Conservation (phyloP, 352 stramenopile species). For the Hyaloperonospora arabidopsidis region DNA sequence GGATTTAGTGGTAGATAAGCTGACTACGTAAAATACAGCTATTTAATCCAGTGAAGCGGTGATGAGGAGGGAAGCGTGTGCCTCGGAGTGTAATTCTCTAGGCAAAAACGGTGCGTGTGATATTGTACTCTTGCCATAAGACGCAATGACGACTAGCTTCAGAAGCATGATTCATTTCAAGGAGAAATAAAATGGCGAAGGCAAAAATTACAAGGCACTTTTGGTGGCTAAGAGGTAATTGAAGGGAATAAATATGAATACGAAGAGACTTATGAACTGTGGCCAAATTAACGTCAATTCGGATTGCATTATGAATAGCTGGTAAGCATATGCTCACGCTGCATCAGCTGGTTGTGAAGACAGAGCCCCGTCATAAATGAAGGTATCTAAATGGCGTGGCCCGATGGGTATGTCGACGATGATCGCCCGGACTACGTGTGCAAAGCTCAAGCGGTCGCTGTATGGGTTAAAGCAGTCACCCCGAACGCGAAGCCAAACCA, state of each 20-base stretch:
- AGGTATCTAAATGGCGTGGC: background rate
- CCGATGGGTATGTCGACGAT: background rate
- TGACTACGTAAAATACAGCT: slow-evolving; percentile 1
- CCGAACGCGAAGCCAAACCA: background rate
- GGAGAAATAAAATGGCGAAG: background rate
- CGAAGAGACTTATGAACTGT: background rate
- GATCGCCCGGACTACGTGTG: background rate
- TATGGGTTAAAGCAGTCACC: background rate
- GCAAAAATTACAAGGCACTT: background rate
- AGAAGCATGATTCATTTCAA: slow-evolving; percentile 1
- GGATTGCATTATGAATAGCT: slow-evolving; percentile 1
- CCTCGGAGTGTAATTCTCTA: background rate
- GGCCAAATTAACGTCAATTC: slow-evolving; percentile 1
- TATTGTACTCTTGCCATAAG: background rate
- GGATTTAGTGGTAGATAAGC: background rate
- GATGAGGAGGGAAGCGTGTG: background rate
- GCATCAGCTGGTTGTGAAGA: slow-evolving; percentile 6
- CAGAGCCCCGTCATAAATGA: background rate
- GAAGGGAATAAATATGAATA: slow-evolving; percentile 1
- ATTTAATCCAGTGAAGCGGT: background rate
- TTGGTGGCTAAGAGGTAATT: slow-evolving; percentile 1
- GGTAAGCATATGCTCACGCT: slow-evolving; percentile 1
- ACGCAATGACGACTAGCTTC: background rate
- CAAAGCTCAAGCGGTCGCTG: background rate
- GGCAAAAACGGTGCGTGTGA: background rate